Evolutionary conservation across 2,329 filamentous ascomycete species (phyloP), one percentile per base, ranked within the genome.

Genomic region (Knoxdaviesia proteae): DNA sequence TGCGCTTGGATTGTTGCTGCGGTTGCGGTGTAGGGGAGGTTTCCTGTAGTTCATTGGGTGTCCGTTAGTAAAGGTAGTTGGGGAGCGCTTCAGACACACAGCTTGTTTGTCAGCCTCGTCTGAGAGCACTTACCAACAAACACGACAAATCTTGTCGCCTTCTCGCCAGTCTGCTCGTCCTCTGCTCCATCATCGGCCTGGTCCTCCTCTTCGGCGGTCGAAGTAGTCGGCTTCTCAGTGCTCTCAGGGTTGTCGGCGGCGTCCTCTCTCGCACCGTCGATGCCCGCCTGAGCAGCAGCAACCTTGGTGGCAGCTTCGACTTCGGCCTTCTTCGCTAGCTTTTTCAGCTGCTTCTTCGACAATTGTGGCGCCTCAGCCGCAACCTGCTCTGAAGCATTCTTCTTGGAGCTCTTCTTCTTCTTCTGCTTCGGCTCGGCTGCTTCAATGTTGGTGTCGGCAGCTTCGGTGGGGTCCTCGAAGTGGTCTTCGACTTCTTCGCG

Each of bases 21-120:
- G 4, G 80, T 94, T 36, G 84, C 82, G 47, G 69, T 77, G 70
- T 75, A 94, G 41, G 88, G 88, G 5, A 96, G 78, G 62, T 94
- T 94, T 57, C 88, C 84, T 47, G 20, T 53, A 49, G 34, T 55
- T 56, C 50, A 54, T 51, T 46, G 58, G 61, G 52, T 52, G 49
- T 34, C 54, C 55, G 43, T 54, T 52, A 39, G 47, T 45, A 40
- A 56, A 53, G 39, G 47, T 33, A 49, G 30, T 34, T 33, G 44
- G 48, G 47, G 46, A 48, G 44, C 39, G 43, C 7, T 44, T 20
- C 20, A 20, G 20, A 20, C 20, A 20, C 20, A 20, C 20, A 20
- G 20, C 2, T 20, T 20, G 20, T 20, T 20, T 20, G 20, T 3
- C 20, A 20, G 20, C 20, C 20, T 37, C 33, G 10, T n/a, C n/a